These are phyloP conservation scores for Tylopilus sp. DNA, from an alignment of 1,284 basidiomycete genomes.

Conservation along the genomic window DNA sequence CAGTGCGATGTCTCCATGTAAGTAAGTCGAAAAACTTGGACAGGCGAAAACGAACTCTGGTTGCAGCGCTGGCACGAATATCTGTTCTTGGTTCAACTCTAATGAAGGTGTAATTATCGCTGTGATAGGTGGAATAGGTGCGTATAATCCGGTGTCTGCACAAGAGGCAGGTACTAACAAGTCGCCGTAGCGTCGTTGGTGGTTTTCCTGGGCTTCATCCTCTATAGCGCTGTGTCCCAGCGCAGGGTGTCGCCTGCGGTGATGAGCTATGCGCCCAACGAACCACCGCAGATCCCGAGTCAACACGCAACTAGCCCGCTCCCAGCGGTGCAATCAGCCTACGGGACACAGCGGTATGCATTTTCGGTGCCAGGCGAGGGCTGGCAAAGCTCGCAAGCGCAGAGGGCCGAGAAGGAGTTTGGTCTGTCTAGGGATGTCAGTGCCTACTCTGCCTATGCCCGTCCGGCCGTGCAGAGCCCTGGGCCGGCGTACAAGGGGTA, in stretches of 20 bases:
- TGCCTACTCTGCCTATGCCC: neutral
- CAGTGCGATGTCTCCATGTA: slow-evolving; percentile 9
- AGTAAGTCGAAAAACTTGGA: neutral
- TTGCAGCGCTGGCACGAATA: slow-evolving; percentile 3
- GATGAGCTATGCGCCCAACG: slow-evolving; percentile 3
- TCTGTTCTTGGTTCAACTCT: slow-evolving; percentile 12
- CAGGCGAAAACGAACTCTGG: neutral
- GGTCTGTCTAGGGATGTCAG: neutral
- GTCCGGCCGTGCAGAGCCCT: neutral
- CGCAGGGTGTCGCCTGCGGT: neutral
- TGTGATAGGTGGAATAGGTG: slow-evolving; percentile 4
- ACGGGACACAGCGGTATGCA: neutral
- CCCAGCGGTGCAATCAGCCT: neutral
- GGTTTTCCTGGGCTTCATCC: slow-evolving; percentile 1
- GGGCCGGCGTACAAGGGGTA: neutral
- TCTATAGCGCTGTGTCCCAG: neutral
- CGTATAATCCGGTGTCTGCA: neutral
- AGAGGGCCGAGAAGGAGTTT: neutral
- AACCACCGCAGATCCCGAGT: neutral
- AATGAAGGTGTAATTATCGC: slow-evolving; percentile 3
- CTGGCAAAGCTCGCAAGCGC: neutral
- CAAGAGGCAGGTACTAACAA: neutral
- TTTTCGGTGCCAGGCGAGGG: slow-evolving; percentile 3
- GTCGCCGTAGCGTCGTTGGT: slow-evolving; percentile 6
- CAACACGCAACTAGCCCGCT: neutral